These are phyloP conservation scores for Bryoglossum gracile DNA, from an alignment of 495 filamentous ascomycete genomes.

Conservation along the genomic window DNA sequence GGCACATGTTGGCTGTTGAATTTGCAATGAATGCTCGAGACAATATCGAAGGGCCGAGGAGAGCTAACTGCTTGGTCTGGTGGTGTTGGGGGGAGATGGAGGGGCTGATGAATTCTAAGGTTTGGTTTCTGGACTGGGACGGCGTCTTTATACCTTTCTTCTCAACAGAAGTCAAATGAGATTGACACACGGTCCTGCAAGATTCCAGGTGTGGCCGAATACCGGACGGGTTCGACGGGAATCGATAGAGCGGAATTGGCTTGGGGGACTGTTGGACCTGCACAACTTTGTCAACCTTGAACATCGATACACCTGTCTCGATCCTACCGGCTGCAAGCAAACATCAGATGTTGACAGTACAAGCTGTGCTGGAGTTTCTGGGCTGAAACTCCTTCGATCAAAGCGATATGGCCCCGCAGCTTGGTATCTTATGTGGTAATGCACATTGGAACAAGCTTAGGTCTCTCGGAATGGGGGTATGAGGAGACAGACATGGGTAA, in stretches of 20 bases:
- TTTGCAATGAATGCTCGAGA: no score
- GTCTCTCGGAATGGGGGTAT: not conserved
- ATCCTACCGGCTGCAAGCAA: slow-evolving; percentile 1
- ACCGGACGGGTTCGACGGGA: not conserved
- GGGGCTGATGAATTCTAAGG: not conserved
- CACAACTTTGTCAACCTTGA: not conserved
- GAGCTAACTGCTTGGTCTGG: no score
- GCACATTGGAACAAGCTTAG: not conserved
- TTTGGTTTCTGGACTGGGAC: not conserved
- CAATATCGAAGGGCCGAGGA: no score
- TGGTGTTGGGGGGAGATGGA: not conserved
- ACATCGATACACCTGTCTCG: not conserved
- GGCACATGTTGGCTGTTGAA: no score
- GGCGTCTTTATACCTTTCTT: slow-evolving; percentile 7
- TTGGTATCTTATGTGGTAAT: not conserved
- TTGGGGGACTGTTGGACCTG: not conserved
- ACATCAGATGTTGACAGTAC: not conserved
- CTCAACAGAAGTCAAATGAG: not conserved
- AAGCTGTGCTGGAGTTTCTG: not conserved
- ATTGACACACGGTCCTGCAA: not conserved
- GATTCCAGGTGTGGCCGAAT: not conserved
- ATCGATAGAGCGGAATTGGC: not conserved
- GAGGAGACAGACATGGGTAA: not conserved
- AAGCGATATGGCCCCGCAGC: not conserved
- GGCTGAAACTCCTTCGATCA: slow-evolving; percentile 3